Evolutionary conservation across 2,329 filamentous ascomycete species (phyloP).

Genomic region (Xenoacremonium recifei): DNA sequence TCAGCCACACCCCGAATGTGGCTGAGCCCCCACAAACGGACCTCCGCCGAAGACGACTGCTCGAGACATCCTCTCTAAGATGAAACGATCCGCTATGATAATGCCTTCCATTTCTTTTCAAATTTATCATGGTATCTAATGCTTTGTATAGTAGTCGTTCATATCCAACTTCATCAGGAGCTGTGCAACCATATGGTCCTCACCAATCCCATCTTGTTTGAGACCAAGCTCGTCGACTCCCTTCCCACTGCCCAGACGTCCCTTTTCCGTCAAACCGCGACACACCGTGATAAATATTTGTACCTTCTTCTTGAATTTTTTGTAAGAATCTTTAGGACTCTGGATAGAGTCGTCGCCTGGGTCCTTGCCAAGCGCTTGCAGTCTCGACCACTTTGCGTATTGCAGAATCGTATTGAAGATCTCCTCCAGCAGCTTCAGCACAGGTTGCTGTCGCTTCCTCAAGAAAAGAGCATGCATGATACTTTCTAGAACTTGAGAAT

Average conservation of each 20-base stretch:
- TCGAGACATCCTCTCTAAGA: too few relatives aligned
- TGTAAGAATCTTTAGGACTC: constrained; percentile 52
- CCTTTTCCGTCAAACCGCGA: constrained; percentile 65
- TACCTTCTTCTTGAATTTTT: constrained; percentile 67
- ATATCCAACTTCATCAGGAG: constrained; percentile 70
- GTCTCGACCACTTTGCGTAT: constrained; percentile 58
- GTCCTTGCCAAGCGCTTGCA: constrained; percentile 34
- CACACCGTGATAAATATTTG: constrained; percentile 74
- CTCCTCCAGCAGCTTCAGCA: constrained; percentile 71
- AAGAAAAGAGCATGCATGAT: constrained; percentile 74
- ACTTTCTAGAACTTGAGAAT: constrained; percentile 71
- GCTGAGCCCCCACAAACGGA: too few relatives aligned
- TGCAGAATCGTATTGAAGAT: constrained; percentile 71
- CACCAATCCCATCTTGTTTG: constrained; percentile 35
- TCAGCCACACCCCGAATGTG: too few relatives aligned
- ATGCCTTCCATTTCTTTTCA: too few relatives aligned
- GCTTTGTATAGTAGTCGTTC: constrained; percentile 59
- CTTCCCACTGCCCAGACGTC: constrained; percentile 33
- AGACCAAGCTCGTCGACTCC: constrained; percentile 30
- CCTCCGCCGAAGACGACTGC: too few relatives aligned
- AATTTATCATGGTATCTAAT: constrained; percentile 9
- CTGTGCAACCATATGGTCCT: constrained; percentile 64
- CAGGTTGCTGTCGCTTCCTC: constrained; percentile 70
- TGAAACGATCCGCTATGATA: too few relatives aligned
- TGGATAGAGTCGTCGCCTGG: constrained; percentile 8